Conservation (phyloP, 140 eudicot species). For the Flaveria floridana region DNA sequence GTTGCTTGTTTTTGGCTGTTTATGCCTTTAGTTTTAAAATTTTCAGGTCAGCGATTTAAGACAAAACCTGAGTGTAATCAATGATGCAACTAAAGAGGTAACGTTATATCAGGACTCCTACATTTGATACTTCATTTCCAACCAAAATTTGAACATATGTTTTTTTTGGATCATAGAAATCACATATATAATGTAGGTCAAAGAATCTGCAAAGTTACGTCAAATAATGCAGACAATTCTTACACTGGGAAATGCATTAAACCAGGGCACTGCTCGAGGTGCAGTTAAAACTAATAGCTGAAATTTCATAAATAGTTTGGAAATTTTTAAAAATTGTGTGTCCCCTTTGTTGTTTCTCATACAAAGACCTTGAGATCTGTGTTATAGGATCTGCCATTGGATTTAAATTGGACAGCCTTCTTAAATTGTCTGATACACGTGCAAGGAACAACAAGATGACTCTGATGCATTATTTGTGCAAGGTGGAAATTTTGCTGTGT, state of each 20-base stretch:
- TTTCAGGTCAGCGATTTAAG: conserved; percentile 71
- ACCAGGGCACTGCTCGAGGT: conserved; percentile 99
- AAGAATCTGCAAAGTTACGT: conserved; percentile 81
- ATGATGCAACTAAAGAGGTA: conserved; percentile 84
- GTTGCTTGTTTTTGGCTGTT: conserved; percentile 22
- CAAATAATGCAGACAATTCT: conserved; percentile 95
- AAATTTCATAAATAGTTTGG: not conserved
- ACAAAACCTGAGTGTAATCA: conserved; percentile 59
- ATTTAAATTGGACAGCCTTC: conserved; percentile 90
- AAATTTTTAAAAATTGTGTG: conserved; percentile 5
- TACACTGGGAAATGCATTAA: conserved; percentile 89
- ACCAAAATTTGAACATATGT: not conserved
- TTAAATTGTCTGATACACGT: conserved; percentile 89
- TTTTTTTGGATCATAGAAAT: not conserved
- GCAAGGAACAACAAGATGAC: conserved; percentile 97
- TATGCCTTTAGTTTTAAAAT: conserved; percentile 14
- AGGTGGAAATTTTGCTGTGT: conserved; percentile 45
- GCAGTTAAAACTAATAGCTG: not conserved
- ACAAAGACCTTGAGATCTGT: conserved; percentile 18
- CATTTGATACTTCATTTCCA: not conserved
- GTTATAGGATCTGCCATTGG: conserved; percentile 89
- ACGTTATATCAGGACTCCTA: not conserved
- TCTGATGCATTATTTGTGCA: conserved; percentile 90
- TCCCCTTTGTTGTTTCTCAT: conserved; percentile 13
- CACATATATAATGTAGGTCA: conserved; percentile 47